Conservation (phyloP, 768 basidiomycete genomes). For the Austroboletus eburneus region DNA sequence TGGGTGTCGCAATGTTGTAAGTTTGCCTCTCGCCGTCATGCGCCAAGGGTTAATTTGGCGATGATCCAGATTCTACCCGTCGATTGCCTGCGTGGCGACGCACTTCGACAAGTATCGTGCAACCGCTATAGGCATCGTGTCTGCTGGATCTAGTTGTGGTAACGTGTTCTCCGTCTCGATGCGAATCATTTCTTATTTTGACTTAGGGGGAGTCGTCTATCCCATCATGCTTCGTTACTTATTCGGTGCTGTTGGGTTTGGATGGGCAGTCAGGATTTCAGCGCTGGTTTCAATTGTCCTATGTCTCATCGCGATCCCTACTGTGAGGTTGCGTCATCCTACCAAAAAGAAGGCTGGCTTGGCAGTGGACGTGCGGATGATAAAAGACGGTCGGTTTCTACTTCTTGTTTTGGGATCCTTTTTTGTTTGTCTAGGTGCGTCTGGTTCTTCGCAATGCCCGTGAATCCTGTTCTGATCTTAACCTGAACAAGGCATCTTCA, state of each 20-base stretch:
- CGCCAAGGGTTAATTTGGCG: conserved; percentile 3
- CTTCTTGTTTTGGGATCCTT: conserved; percentile 52
- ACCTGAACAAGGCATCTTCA: conserved; percentile 53
- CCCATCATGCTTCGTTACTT: conserved; percentile 60
- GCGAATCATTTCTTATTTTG: conserved; percentile 18
- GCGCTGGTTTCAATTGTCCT: conserved; percentile 48
- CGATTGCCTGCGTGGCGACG: conserved; percentile 61
- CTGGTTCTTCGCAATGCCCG: neutral
- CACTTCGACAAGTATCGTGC: conserved; percentile 63
- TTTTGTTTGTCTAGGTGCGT: conserved; percentile 58
- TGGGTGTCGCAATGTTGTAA: conserved; percentile 62
- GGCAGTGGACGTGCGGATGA: conserved; percentile 25
- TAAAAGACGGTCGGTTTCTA: conserved; percentile 49
- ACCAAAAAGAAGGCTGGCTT: conserved; percentile 14
- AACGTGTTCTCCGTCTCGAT: conserved; percentile 7
- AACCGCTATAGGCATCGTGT: conserved; percentile 66
- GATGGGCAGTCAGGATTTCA: conserved; percentile 58
- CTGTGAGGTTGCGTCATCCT: conserved; percentile 37
- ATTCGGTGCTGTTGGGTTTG: conserved; percentile 53
- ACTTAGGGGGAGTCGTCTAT: conserved; percentile 62
- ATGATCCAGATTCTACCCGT: conserved; percentile 60
- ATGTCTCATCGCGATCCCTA: conserved; percentile 43
- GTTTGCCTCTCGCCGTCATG: conserved; percentile 22
- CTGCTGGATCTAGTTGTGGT: conserved; percentile 69
- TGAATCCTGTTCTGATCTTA: conserved; percentile 1